Conservation (phyloP, 257 asterid genomes). For the Coffea canephora region DNA sequence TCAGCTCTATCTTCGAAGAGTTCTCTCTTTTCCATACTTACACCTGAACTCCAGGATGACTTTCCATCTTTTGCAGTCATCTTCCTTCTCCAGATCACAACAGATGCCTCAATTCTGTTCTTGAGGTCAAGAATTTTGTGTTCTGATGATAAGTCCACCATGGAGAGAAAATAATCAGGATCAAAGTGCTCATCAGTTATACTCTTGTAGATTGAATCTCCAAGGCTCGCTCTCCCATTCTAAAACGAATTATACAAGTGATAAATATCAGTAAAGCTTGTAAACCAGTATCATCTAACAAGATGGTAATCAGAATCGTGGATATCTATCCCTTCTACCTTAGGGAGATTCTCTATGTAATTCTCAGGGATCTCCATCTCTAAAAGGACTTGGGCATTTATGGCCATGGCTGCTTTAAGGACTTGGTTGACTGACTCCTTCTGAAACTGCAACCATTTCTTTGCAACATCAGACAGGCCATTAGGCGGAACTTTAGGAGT, state of each 20-base stretch:
- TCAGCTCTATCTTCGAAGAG: conserved; percentile 82
- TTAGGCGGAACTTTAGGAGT: conserved; percentile 67
- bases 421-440: conserved; percentile 87
- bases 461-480: conserved; percentile 64
- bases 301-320: neutral
- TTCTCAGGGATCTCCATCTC: conserved; percentile 83
- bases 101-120: conserved; percentile 82
- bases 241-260: conserved; percentile 6
- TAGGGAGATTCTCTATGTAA: conserved; percentile 84
- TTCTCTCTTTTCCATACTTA: conserved; percentile 83
- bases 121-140: conserved; percentile 85
- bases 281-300: neutral
- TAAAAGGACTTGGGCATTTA: conserved; percentile 65
- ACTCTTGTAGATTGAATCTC: conserved; percentile 75
- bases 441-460: conserved; percentile 74
- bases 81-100: conserved; percentile 81
- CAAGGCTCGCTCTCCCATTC: conserved; percentile 90
- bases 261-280: neutral
- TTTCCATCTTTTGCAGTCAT: conserved; percentile 75
- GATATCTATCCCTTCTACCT: conserved; percentile 41
- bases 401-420: conserved; percentile 89
- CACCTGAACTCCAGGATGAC: conserved; percentile 75
- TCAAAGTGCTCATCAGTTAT: conserved; percentile 76
- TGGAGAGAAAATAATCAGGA: conserved; percentile 59
- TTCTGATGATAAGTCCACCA: conserved; percentile 66